A percentile compares a stretch with the other conserved stretches of the same genome.
Evolutionary conservation across 768 basidiomycete species (phyloP).

Genomic region (Lactarius pseudohatsudake): DNA sequence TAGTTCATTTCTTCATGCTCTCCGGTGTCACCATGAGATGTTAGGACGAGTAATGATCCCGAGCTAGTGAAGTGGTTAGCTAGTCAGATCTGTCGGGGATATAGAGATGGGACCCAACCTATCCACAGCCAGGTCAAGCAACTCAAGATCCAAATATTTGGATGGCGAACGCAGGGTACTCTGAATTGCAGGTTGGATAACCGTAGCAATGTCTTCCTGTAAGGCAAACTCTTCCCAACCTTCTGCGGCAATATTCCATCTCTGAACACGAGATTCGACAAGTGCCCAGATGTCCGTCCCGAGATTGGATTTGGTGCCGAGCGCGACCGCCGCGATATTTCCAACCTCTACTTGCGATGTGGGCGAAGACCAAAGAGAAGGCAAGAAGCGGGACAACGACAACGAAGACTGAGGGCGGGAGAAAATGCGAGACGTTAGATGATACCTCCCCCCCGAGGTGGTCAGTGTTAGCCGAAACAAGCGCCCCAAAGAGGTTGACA

Average conservation of each 20-base stretch:
- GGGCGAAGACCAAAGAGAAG: constrained; percentile 45
- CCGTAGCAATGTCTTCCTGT: constrained; percentile 55
- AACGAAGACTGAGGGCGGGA: constrained; percentile 51
- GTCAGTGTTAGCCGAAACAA: constrained; percentile 65
- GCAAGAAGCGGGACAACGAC: constrained; percentile 45
- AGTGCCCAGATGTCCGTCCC: constrained; percentile 66
- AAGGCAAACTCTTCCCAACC: constrained; percentile 67
- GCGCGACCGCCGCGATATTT: constrained; percentile 63
- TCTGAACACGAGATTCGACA: constrained; percentile 65
- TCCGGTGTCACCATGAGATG: constrained; percentile 65
- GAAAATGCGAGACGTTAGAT: constrained; percentile 58
- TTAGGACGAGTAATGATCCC: constrained; percentile 56
- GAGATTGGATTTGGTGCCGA: constrained; percentile 46
- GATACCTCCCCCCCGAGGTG: constrained; percentile 67
- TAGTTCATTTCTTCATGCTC: constrained; percentile 44
- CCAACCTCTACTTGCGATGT: constrained; percentile 49
- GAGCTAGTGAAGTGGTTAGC: constrained; percentile 36
- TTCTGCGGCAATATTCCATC: constrained; percentile 65
- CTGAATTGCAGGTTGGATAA: constrained; percentile 50
- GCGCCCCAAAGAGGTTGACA: constrained; percentile 64
- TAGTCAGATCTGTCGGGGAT: background rate
- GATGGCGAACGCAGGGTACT: constrained; percentile 40
- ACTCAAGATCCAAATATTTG: constrained; percentile 64
- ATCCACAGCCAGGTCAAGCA: constrained; percentile 67
- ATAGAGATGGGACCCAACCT: constrained; percentile 41